phyloP scores from a whole-genome alignment of 768 basidiomycete genomes.

The Mrakia hoshinonis region DNA sequence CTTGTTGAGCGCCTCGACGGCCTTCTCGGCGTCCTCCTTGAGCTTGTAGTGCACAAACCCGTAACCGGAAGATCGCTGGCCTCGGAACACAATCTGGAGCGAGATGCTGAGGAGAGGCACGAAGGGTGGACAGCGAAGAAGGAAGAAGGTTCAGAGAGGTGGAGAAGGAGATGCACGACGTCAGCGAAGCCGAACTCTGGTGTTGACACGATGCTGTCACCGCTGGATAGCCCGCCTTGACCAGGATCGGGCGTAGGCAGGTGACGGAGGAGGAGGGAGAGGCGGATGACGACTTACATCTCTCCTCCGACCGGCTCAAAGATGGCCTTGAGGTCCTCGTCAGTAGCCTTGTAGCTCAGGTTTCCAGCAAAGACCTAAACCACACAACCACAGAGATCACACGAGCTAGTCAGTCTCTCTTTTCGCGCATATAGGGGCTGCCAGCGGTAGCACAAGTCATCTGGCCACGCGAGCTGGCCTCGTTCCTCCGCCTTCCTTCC shows the following conservation, averaged over 20 bases:
- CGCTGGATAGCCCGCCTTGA: no score
- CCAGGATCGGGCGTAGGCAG: no score
- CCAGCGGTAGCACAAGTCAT: background rate
- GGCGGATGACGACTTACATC: constrained; percentile 58
- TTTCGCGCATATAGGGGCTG: background rate
- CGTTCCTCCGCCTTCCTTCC: background rate
- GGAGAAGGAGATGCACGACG: no score
- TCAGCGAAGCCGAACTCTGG: no score
- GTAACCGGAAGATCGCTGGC: constrained; percentile 47
- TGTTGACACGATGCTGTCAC: no score
- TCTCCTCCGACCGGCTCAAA: constrained; percentile 79
- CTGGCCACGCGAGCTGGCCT: background rate
- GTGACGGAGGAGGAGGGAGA: background rate
- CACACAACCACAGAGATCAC: background rate
- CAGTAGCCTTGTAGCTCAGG: constrained; percentile 87
- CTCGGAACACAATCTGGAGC: constrained; percentile 29
- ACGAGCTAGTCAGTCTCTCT: background rate
- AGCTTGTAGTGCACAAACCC: constrained; percentile 80
- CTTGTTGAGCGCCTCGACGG: constrained; percentile 76
- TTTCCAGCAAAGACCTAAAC: constrained; percentile 84
- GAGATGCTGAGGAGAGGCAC: constrained; percentile 18
- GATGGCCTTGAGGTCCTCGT: constrained; percentile 89
- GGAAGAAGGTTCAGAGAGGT: background rate
- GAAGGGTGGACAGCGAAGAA: background rate
- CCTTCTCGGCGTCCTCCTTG: constrained; percentile 73